Evolutionary conservation across 306 rosid genomes (phyloP).

Genomic region (Begonia masoniana): DNA sequence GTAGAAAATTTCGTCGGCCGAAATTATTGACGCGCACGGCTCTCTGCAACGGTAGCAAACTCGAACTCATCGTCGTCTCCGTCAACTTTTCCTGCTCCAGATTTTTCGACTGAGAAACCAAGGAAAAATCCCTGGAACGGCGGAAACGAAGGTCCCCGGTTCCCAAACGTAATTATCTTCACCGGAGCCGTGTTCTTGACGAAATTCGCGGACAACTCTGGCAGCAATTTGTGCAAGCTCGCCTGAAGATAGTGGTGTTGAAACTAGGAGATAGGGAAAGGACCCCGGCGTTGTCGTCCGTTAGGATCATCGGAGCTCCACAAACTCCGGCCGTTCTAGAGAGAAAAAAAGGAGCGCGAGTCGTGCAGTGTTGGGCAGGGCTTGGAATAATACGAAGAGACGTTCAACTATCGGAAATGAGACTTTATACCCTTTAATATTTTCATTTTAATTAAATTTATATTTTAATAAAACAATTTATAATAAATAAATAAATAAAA

Average conservation of each 20-base stretch:
- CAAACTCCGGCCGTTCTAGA: too few relatives aligned
- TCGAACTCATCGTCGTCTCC: slow-evolving; percentile 36
- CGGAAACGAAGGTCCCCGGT: background rate
- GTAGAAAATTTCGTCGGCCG: slow-evolving; percentile 78
- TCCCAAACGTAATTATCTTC: slow-evolving; percentile 12
- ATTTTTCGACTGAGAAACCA: background rate
- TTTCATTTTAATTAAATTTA: too few relatives aligned
- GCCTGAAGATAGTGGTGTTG: slow-evolving; percentile 46
- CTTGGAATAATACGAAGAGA: too few relatives aligned
- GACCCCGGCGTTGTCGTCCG: slow-evolving; percentile 15
- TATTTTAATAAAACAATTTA: too few relatives aligned
- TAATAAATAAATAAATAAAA: too few relatives aligned
- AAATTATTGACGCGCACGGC: slow-evolving; percentile 25
- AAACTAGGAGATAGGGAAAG: slow-evolving; percentile 58
- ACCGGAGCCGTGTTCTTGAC: slow-evolving; percentile 19
- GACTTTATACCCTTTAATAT: too few relatives aligned
- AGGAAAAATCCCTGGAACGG: background rate
- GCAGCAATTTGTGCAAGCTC: slow-evolving; percentile 61
- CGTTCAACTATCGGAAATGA: too few relatives aligned
- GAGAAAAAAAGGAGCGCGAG: too few relatives aligned
- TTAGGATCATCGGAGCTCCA: slow-evolving; percentile 16
- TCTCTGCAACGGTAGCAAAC: slow-evolving; percentile 36
- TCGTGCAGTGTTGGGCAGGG: too few relatives aligned
- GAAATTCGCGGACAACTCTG: slow-evolving; percentile 42
- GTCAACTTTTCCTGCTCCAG: background rate